Evolutionary conservation across 805 yeast species (phyloP).

Genomic region (Myxozyma udenii): DNA sequence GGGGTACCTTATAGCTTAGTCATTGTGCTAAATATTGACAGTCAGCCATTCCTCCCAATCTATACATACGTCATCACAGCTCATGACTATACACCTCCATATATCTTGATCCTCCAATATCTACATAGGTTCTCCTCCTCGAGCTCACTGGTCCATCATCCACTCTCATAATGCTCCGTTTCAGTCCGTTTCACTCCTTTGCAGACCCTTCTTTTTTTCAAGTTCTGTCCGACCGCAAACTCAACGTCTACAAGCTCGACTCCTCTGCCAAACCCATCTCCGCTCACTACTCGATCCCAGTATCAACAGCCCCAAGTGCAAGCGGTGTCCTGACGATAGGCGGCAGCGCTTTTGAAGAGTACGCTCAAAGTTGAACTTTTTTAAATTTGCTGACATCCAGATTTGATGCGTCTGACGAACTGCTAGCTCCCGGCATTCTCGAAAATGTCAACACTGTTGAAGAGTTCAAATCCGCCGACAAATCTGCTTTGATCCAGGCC

Average conservation of each 20-base stretch:
- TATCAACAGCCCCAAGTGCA: conserved; percentile 30
- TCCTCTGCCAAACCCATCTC: conserved; percentile 44
- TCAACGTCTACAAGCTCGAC: conserved; percentile 68
- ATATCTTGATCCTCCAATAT: no score
- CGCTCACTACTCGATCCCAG: conserved; percentile 41
- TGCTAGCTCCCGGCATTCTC: conserved; percentile 42
- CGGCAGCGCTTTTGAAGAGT: conserved; percentile 27
- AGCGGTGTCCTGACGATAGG: conserved; percentile 32
- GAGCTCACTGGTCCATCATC: no score
- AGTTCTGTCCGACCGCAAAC: conserved; percentile 64
- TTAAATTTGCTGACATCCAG: neutral
- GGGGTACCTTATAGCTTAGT: no score
- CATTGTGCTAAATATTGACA: no score
- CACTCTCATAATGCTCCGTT: neutral
- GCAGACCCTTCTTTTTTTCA: conserved; percentile 87
- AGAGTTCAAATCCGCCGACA: conserved; percentile 71
- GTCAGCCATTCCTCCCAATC: no score
- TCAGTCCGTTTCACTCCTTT: conserved; percentile 57
- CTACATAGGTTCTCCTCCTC: no score
- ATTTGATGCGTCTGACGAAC: conserved; percentile 7
- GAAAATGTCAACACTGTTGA: conserved; percentile 79
- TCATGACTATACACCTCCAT: no score
- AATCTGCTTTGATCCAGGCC: conserved; percentile 52
- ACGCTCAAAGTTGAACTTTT: neutral
- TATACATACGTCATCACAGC: no score